Evolutionary conservation across 331 rosid species (phyloP), one percentile per base, ranked within the genome.

Genomic region (Stylosanthes scabra): DNA sequence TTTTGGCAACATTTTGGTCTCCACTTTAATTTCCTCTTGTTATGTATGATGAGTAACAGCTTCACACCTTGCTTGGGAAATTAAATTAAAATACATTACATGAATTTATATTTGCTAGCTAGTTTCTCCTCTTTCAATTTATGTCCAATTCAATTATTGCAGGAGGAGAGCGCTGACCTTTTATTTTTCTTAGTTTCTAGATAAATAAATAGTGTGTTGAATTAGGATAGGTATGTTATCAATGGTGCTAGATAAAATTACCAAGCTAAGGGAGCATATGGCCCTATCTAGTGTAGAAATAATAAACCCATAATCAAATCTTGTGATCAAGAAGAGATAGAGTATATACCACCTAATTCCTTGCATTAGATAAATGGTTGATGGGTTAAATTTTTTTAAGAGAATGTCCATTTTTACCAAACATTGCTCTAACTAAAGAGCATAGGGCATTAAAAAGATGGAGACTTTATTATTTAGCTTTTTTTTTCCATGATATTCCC

Each of bases 1-100:
- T 65, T 72, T 46, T 4, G 6, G 63, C n/a, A 31, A 56, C 1
- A 6, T 47, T 25, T 71, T 78, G 46, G 57, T 74, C 65, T 9
- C 34, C 12, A 3, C 39, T 34, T 34, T 34, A 34, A 34, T 34
- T 15, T 55, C 34, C 34, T 20, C 60, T 16, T 54, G 5, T 55
- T 13, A 49, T 13, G 4, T 49, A 49, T 49, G 8, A 49, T 5
- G 10, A 42, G 10, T 42, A 42, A 42, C 11, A 42, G 9, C 10
- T 42, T 42, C 46, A 42, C 46, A 42, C 46, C 46, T 9, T 42
- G 46, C 46, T 42, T 42, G 11, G 46, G 8, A 39, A 39, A 39
- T 7, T 42, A 34, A 34, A 34, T 34, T 34, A 34, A 34, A 34
- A 34, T 34, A 34, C 39, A 34, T 34, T 42, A 42, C 7, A 42